Evolutionary conservation across 225 moss, liverwort and hornwort species (phyloP).

Genomic region (Pseudisothecium myosuroides): DNA sequence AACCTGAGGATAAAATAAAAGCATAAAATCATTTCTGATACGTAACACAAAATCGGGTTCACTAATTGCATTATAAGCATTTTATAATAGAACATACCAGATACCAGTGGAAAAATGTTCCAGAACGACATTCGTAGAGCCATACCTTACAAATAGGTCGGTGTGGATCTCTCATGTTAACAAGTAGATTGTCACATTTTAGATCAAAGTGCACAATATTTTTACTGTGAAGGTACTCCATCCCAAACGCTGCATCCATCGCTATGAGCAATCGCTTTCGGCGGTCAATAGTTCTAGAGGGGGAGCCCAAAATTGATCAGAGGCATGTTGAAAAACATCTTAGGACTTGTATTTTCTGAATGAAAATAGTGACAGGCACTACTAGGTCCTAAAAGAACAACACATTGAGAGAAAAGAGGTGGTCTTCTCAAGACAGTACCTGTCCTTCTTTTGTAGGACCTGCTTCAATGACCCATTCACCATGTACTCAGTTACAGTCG

Average conservation of each 20-base stretch:
- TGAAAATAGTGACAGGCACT: background rate
- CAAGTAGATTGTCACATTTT: slow-evolving; percentile 94
- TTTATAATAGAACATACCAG: background rate
- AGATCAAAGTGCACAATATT: slow-evolving; percentile 97
- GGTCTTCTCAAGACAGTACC: slow-evolving; percentile 17
- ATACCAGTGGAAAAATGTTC: background rate
- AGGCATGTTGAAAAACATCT: background rate
- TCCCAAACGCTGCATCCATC: slow-evolving; percentile 98
- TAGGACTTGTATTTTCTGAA: background rate
- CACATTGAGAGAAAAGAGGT: background rate
- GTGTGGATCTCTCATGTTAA: slow-evolving; percentile 99
- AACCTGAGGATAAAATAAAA: slow-evolving; percentile 35
- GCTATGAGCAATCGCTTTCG: slow-evolving; percentile 90
- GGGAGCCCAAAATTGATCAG: background rate
- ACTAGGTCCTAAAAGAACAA: background rate
- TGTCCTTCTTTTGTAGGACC: slow-evolving; percentile 94
- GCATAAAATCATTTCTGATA: background rate
- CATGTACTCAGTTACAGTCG: slow-evolving; percentile 99
- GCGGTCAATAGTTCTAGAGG: slow-evolving; percentile 82
- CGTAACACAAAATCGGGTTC: background rate
- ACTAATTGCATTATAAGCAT: background rate
- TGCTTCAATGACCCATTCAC: slow-evolving; percentile 98
- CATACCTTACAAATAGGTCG: slow-evolving; percentile 96
- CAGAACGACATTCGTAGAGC: background rate
- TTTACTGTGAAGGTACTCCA: slow-evolving; percentile 96